These are phyloP conservation scores for Tribonema minus DNA, from an alignment of 108 stramenopile genomes.

Conservation along the genomic window DNA sequence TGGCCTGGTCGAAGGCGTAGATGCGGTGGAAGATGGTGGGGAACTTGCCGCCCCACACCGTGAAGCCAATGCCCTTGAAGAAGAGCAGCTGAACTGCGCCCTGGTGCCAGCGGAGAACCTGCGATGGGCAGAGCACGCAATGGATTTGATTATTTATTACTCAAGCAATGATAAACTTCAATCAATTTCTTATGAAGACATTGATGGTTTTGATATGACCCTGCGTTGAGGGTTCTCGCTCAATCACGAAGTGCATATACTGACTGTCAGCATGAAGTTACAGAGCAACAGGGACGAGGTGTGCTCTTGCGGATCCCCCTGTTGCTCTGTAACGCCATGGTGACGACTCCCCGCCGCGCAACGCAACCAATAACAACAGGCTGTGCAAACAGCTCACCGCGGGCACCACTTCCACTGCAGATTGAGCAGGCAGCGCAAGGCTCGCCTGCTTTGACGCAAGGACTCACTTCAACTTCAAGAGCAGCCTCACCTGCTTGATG, in stretches of 20 bases:
- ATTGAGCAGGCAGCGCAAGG: too few relatives aligned
- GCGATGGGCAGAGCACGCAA: neutral
- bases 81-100: constrained; percentile 45
- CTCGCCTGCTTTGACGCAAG: too few relatives aligned
- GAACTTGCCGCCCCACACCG: constrained; percentile 35
- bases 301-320: neutral
- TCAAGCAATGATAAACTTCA: neutral
- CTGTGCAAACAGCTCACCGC: neutral
- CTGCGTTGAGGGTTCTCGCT: too few relatives aligned
- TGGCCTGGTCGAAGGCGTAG: constrained; percentile 44
- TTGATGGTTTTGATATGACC: too few relatives aligned
- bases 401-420: too few relatives aligned
- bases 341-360: neutral
- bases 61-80: constrained; percentile 40
- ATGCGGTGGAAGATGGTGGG: constrained; percentile 34
- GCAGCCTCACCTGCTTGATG: constrained; percentile 34
- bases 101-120: constrained; percentile 38
- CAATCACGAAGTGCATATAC: too few relatives aligned
- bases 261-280: too few relatives aligned
- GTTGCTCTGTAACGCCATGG: neutral
- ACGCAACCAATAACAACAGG: neutral
- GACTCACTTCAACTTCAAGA: neutral
- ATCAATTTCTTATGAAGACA: too few relatives aligned
- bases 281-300: too few relatives aligned
- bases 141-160: neutral